Evolutionary conservation across 2,329 filamentous ascomycete species (phyloP), one percentile per base, ranked within the genome.

Genomic region (Fusarium annulatum): DNA sequence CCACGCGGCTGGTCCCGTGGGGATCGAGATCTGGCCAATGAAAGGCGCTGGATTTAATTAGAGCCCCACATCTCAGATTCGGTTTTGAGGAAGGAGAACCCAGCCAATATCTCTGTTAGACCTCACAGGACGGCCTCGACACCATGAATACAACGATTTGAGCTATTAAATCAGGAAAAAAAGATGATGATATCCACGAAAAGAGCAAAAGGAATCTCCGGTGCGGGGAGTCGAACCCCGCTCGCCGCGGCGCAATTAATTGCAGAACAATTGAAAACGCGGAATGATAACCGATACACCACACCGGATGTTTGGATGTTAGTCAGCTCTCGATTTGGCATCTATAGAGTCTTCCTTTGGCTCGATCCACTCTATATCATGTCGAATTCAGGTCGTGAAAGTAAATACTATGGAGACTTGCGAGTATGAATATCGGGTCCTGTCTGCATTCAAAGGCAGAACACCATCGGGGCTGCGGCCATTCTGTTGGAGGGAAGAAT

Each of bases 221-320:
- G 34, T 69, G 59, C 34, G 34, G 65, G 65, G 67, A 69, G 18
- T 69, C 67, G 67, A 69, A 69, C 66, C 66, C 66, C 34, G 34
- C 64, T 69, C 66, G 57, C 49, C 66, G 66, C 66, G 66, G 64
- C 15, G 16, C 14, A 33, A 33, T 16, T 46, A 5, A 30, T 14
- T 10, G 15, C 46, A n/a, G 46, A 5, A 18, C 48, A 34, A 51
- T 36, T 69, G 67, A 69, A 69, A 69, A 69, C 67, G 67, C 67
- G 67, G 49, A 58, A 69, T 69, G 66, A 55, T 69, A 69, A 69
- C 64, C 66, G 66, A 69, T 69, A 69, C 66, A 69, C 66, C 65
- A 69, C 51, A 69, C 51, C 67, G 67, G 67, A 69, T 46, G 23
- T 18, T 64, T 57, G 8, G 58, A 69, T 59, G 51, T 5, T 45